A percentile compares a stretch with the other conserved stretches of the same genome.
Conservation (phyloP, 2,329 filamentous ascomycete species). For the Microcyclospora tardicrescens region DNA sequence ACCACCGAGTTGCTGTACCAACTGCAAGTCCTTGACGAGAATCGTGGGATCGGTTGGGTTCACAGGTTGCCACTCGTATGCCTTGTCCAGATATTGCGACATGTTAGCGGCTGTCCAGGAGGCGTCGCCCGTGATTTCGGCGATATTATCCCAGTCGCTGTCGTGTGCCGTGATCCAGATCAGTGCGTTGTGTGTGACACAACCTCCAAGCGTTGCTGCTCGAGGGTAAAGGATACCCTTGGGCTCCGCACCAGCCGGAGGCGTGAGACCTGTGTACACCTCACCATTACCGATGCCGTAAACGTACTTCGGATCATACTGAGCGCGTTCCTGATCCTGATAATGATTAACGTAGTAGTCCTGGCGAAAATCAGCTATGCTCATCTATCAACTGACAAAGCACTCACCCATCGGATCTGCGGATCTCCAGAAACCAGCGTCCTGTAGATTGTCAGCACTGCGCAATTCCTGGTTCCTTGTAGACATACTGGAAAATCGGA, state of each 20-base stretch:
- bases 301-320: conserved; percentile 44
- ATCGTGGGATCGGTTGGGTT: conserved; percentile 12
- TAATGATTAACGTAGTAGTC: conserved; percentile 50
- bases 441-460: too few species aligned
- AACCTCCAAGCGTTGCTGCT: conserved; percentile 43
- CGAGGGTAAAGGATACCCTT: conserved; percentile 47
- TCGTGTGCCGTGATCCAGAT: conserved; percentile 45
- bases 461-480: too few species aligned
- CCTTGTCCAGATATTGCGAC: conserved; percentile 41
- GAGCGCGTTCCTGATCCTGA: conserved; percentile 37
- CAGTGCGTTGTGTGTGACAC: conserved; percentile 46
- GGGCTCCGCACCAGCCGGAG: conserved; percentile 29
- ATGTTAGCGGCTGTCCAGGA: conserved; percentile 47
- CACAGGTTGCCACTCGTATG: conserved; percentile 14
- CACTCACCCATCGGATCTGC: conserved; percentile 44
- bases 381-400: background rate
- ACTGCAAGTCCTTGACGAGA: conserved; percentile 9
- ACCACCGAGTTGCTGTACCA: conserved; percentile 11
- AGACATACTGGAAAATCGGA: conserved; percentile 42
- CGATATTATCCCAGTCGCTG: conserved; percentile 47
- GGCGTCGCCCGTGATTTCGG: conserved; percentile 43
- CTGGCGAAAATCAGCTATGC: too few species aligned
- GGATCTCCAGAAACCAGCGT: conserved; percentile 42
- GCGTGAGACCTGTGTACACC: conserved; percentile 39
- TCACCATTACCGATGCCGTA: conserved; percentile 39